Evolutionary conservation across 139 green algal genomes (phyloP), one percentile per base, ranked within the genome.

Genomic region (Chlorella sp.): DNA sequence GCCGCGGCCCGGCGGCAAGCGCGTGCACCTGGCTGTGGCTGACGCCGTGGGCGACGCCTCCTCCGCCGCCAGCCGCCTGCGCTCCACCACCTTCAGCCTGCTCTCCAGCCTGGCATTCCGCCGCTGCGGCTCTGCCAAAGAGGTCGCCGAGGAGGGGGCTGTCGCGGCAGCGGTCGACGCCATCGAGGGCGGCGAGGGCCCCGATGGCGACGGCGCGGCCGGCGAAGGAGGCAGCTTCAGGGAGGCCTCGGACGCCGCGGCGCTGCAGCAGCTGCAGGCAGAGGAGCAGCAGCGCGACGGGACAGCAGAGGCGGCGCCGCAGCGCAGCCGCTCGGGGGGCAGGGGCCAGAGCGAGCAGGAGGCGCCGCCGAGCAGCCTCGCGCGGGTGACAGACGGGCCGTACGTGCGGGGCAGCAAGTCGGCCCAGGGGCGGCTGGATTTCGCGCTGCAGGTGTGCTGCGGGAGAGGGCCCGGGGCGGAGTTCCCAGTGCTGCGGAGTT

Each of bases 11-110:
- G 86, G 88, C 19, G 83, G 80, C 51, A 77, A 83, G 66, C 81
- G 88, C 17, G 45, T 92, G 21, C 89, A 93, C 55, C 85, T 93
- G 45, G 68, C 68, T 1, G 68, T 75, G 40, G n/a, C n/a, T n/a
- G n/a, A 55, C 14, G n/a, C n/a, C n/a, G n/a, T 38, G 2, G 84
- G 88, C 43, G 83, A 88, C 33, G 62, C 88, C 12, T 79, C 78
- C 64, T 82, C 46, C 5, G 79, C 74, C 21, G 79, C 79, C 61
- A 76, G 61, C 63, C 68, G 79, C n/a, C 43, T 84, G 12, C 73
- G 79, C 43, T 61, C 79, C 40, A 67, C 64, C n/a, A n/a, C n/a
- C n/a, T n/a, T n/a, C n/a, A n/a, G n/a, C 33, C 45, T 84, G 8
- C 51, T 76, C 8, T 56, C 31, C 53, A 66, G 46, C 33, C 76